Percentiles rank a stretch among this genome's conserved stretches.
phyloP scores from a whole-genome alignment of 495 filamentous ascomycete genomes.

The Alectoria sarmentosa region DNA sequence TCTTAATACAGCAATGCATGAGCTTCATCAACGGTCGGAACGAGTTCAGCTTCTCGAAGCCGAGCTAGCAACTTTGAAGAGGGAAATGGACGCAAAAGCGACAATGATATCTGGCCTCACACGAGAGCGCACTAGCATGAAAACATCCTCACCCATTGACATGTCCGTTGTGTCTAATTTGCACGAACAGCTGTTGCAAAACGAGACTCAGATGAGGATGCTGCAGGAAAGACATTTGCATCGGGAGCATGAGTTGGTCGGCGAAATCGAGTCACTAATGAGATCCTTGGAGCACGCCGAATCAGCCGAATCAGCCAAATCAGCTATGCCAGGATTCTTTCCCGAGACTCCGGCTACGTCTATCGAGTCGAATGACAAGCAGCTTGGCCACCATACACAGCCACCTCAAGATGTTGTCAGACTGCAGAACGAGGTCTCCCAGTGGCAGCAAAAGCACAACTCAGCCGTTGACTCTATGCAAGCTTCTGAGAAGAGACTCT shows the following conservation, averaged over 20 bases:
- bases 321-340: conserved; percentile 32
- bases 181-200: conserved; percentile 79
- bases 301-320: conserved; percentile 35
- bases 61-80: conserved; percentile 75
- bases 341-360: conserved; percentile 30
- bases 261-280: conserved; percentile 62
- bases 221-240: conserved; percentile 64
- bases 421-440: conserved; percentile 66
- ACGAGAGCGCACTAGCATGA: conserved; percentile 82
- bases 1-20: conserved; percentile 86
- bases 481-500: conserved; percentile 63
- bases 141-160: conserved; percentile 75
- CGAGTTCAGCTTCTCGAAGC: conserved; percentile 82
- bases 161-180: conserved; percentile 85
- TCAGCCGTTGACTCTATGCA: conserved; percentile 64
- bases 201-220: conserved; percentile 68
- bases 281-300: conserved; percentile 37
- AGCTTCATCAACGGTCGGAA: conserved; percentile 79
- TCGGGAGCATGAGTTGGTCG: conserved; percentile 65
- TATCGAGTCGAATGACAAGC: conserved; percentile 26
- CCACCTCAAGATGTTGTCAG: conserved; percentile 58
- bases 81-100: conserved; percentile 94
- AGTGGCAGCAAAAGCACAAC: conserved; percentile 71
- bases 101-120: conserved; percentile 91
- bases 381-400: conserved; percentile 34